Percentiles rank a stretch among this genome's conserved stretches.
These are phyloP conservation scores for Pestalotiopsis sp. DNA, from an alignment of 2,329 filamentous ascomycete species.

Conservation along the genomic window DNA sequence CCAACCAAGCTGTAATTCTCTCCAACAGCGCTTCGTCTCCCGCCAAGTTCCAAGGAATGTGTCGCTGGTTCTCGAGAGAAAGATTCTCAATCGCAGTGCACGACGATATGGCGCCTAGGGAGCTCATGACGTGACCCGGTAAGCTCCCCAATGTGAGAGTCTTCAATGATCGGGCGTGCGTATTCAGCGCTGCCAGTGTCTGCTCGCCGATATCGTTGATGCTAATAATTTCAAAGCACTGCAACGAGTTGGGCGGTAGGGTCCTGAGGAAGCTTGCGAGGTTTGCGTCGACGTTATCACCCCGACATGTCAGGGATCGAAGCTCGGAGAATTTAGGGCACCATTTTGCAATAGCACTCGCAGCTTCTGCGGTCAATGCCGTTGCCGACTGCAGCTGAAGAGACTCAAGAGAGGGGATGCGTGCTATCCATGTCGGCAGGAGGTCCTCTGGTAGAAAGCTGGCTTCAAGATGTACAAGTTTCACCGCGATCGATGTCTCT, in stretches of 20 bases:
- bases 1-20: slow-evolving; percentile 33
- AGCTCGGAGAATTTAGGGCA: slow-evolving; percentile 66
- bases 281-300: slow-evolving; percentile 55
- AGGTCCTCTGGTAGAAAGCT: slow-evolving; percentile 49
- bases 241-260: slow-evolving; percentile 59
- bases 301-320: slow-evolving; percentile 52
- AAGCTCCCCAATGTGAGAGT: slow-evolving; percentile 34
- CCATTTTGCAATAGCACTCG: slow-evolving; percentile 54
- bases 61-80: slow-evolving; percentile 30
- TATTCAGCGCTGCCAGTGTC: slow-evolving; percentile 57
- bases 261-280: slow-evolving; percentile 60
- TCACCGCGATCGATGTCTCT: slow-evolving; percentile 45
- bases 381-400: slow-evolving; percentile 65
- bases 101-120: slow-evolving; percentile 30
- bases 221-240: slow-evolving; percentile 60
- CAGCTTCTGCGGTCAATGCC: slow-evolving; percentile 56
- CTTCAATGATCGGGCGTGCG: slow-evolving; percentile 38
- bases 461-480: slow-evolving; percentile 61
- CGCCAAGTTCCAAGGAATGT: slow-evolving; percentile 22
- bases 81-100: slow-evolving; percentile 38
- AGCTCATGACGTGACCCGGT: slow-evolving; percentile 26
- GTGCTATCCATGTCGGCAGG: slow-evolving; percentile 61
- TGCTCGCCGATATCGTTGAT: slow-evolving; percentile 55
- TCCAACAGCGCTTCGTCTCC: slow-evolving; percentile 25
- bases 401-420: slow-evolving; percentile 58